phyloP scores from a whole-genome alignment of 2,329 filamentous ascomycete species.

The Monilinia aucupariae region DNA sequence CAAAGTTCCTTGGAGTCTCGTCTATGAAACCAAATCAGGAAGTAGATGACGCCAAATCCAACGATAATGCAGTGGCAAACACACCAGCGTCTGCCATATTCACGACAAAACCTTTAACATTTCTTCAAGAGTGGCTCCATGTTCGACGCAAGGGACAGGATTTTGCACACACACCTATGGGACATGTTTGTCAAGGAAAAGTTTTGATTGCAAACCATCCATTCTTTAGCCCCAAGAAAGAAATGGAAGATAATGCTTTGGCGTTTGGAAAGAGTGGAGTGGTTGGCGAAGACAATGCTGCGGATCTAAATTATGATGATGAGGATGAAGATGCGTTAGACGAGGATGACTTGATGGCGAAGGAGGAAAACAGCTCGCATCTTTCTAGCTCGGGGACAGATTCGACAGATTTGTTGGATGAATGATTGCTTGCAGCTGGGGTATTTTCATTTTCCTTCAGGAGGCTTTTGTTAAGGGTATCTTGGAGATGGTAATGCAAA shows the following conservation, averaged over 20 bases:
- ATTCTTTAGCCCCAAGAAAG: slow-evolving; percentile 41
- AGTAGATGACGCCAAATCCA: no score
- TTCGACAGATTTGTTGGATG: no score
- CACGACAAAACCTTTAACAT: slow-evolving; percentile 39
- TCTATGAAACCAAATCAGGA: no score
- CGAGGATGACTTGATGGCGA: not conserved
- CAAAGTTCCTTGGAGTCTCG: no score
- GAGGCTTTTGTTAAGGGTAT: not conserved
- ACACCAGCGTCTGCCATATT: slow-evolving; percentile 18
- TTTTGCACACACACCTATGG: slow-evolving; percentile 54
- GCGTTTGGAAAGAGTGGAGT: not conserved
- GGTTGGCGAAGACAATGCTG: not conserved
- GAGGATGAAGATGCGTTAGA: not conserved
- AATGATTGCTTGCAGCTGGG: no score
- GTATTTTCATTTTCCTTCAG: not conserved
- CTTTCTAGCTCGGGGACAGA: no score
- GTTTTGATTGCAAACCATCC: slow-evolving; percentile 43
- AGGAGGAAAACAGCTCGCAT: not conserved
- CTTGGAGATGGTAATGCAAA: no score
- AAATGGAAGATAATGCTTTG: not conserved
- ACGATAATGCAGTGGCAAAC: not conserved
- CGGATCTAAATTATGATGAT: no score
- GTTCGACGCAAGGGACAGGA: slow-evolving; percentile 51
- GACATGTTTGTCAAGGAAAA: slow-evolving; percentile 38
- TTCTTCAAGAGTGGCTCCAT: slow-evolving; percentile 53